phyloP scores from a whole-genome alignment of 2,329 filamentous ascomycete genomes.

The Paraphoma chrysanthemicola region DNA sequence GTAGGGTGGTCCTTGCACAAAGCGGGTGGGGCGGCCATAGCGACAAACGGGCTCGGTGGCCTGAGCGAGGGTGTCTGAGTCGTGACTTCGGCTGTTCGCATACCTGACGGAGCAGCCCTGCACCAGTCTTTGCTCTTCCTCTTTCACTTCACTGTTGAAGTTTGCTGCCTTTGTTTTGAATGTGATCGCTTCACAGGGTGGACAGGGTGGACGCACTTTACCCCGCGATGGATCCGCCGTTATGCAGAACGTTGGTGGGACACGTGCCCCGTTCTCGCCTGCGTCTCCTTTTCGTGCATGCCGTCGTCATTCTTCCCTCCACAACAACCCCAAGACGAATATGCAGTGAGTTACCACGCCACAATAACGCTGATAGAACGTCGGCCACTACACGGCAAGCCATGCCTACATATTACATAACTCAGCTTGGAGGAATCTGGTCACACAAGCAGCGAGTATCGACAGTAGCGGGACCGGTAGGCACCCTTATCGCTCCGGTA shows the following conservation, averaged over 20 bases:
- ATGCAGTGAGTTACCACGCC: too few relatives aligned
- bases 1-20: neutral
- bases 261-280: neutral
- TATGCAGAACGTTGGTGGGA: neutral
- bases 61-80: conserved; percentile 3
- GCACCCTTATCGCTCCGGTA: too few relatives aligned
- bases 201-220: neutral
- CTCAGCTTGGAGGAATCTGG: too few relatives aligned
- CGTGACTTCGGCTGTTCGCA: neutral
- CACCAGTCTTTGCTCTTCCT: neutral
- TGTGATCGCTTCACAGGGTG: too few relatives aligned
- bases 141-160: neutral
- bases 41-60: conserved; percentile 11
- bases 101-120: neutral
- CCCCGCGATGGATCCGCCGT: neutral
- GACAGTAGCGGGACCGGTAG: too few relatives aligned
- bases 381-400: too few relatives aligned
- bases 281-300: neutral
- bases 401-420: too few relatives aligned
- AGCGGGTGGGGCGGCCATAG: neutral
- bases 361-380: too few relatives aligned
- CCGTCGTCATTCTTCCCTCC: neutral
- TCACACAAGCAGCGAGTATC: too few relatives aligned
- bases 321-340: neutral
- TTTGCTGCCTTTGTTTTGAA: neutral